These are phyloP conservation scores for Gaultheria prostrata DNA, from an alignment of 148 eudicot species.

Conservation along the genomic window DNA sequence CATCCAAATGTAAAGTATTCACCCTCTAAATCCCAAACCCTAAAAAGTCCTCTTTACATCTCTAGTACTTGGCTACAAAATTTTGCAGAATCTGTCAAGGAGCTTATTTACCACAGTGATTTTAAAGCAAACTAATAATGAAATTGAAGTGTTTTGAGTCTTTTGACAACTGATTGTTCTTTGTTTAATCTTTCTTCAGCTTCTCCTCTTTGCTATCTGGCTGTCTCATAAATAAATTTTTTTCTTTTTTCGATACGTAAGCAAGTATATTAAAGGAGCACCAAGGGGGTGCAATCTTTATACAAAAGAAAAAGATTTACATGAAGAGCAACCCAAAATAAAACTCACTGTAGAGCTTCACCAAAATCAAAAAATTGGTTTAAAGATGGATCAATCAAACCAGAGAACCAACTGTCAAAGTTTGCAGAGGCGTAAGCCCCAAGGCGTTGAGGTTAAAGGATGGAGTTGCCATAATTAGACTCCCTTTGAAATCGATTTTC, in stretches of 20 bases:
- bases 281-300: too few species aligned
- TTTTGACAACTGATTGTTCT: background rate
- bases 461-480: background rate
- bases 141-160: background rate
- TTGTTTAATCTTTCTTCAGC: background rate
- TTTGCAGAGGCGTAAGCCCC: too few species aligned
- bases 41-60: background rate
- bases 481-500: constrained; percentile 34
- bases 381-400: too few species aligned
- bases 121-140: background rate
- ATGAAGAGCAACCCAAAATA: too few species aligned
- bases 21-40: background rate
- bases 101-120: background rate
- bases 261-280: too few species aligned
- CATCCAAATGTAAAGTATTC: background rate
- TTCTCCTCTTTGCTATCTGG: background rate
- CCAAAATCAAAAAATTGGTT: too few species aligned
- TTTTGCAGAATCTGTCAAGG: background rate
- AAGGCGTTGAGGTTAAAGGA: background rate
- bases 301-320: too few species aligned
- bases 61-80: background rate
- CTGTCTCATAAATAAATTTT: background rate
- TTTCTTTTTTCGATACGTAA: too few species aligned
- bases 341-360: too few species aligned
- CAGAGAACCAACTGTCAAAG: too few species aligned